Conservation (phyloP, 2,329 filamentous ascomycete genomes). For the Neofusicoccum parvum region DNA sequence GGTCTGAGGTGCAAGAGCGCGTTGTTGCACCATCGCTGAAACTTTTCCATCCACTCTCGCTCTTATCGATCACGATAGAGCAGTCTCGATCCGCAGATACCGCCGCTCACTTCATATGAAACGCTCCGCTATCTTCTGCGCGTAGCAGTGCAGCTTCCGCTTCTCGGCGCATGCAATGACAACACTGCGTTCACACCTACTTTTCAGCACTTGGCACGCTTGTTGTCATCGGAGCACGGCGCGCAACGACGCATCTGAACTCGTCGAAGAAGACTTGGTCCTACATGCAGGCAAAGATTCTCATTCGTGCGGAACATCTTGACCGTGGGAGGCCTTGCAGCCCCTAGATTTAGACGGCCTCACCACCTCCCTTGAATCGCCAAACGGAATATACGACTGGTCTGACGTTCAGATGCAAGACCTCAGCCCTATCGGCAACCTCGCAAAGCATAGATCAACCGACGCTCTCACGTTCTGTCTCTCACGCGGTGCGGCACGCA, state of each 20-base stretch:
- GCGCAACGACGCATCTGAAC: not conserved
- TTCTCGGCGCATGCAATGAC: conserved; percentile 10
- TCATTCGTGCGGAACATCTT: not conserved
- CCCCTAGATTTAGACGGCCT: not conserved
- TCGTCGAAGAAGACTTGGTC: not conserved
- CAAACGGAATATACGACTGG: not conserved
- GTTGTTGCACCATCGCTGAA: not conserved
- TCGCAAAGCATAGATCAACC: conserved; percentile 1
- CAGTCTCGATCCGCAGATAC: not conserved
- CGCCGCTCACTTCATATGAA: not conserved
- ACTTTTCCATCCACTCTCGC: not conserved
- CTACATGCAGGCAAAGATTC: not conserved
- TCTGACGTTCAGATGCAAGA: not conserved
- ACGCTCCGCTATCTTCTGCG: not conserved
- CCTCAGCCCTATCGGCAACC: conserved; percentile 2
- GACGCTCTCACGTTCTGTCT: not conserved
- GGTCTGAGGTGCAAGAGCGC: not conserved
- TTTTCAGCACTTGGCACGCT: conserved; percentile 12
- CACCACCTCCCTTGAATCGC: not conserved
- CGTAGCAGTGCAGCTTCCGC: not conserved
- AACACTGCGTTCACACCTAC: conserved; percentile 12
- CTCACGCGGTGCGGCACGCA: conserved; percentile 5
- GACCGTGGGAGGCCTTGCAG: not conserved
- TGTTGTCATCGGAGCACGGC: conserved; percentile 1
- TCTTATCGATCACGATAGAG: not conserved